Conservation (phyloP, 768 basidiomycete genomes). For the Lenzites betulinus region DNA sequence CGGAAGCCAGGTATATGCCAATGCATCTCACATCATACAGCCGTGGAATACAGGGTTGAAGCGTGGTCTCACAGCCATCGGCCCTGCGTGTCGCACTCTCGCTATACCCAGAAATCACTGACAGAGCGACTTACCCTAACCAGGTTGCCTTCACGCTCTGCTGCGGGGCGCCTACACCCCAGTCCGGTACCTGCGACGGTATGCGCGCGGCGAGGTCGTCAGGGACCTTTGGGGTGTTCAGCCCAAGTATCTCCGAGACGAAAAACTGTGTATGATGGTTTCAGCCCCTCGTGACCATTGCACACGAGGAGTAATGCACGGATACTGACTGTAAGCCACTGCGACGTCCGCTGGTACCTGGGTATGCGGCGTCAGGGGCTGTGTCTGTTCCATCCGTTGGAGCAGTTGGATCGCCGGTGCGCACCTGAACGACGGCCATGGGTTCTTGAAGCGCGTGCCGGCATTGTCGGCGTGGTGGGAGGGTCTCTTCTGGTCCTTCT, state of each 20-base stretch:
- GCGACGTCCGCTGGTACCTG: no score
- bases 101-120: no score
- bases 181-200: slow-evolving; percentile 27
- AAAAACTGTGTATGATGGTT: neutral
- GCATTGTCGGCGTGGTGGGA: slow-evolving; percentile 21
- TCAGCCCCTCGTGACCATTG: no score
- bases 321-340: no score
- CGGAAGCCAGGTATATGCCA: no score
- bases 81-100: no score
- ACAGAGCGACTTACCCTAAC: slow-evolving; percentile 30
- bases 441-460: slow-evolving; percentile 21
- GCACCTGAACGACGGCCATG: slow-evolving; percentile 28
- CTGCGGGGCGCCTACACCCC: slow-evolving; percentile 21
- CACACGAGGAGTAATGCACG: no score
- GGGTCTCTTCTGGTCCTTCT: slow-evolving; percentile 16
- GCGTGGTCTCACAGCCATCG: no score
- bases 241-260: neutral
- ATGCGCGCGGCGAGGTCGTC: slow-evolving; percentile 19
- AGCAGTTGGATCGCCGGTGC: neutral
- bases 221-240: slow-evolving; percentile 9
- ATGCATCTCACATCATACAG: no score
- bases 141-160: slow-evolving; percentile 38
- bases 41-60: no score
- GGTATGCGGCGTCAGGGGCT: no score
- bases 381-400: no score